Evolutionary conservation across 2,329 filamentous ascomycete species (phyloP).

Genomic region (Talaromyces islandicus): DNA sequence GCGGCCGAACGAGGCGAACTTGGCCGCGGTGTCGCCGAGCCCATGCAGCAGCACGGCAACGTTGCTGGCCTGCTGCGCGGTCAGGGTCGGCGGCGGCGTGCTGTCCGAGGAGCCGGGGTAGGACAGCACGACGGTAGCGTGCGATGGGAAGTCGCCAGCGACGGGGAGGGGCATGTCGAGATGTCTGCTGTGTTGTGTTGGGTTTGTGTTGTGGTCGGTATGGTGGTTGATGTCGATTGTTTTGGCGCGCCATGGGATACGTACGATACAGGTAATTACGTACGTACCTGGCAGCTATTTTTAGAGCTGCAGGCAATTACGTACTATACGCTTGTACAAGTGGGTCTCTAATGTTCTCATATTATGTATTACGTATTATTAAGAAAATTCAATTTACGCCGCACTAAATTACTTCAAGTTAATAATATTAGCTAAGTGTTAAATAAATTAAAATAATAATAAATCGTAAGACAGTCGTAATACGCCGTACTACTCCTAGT

Average conservation of each 20-base stretch:
- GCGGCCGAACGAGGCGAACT: conserved; percentile 64
- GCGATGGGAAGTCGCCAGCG: conserved; percentile 42
- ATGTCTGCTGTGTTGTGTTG: not conserved
- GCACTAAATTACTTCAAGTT: not conserved
- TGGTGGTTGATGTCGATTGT: not conserved
- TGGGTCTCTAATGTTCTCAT: too few relatives aligned
- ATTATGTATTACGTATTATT: too few relatives aligned
- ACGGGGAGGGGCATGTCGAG: conserved; percentile 34
- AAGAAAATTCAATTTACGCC: too few relatives aligned
- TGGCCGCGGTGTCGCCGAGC: conserved; percentile 66
- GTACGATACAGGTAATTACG: too few relatives aligned
- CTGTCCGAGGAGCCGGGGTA: conserved; percentile 34
- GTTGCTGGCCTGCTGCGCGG: conserved; percentile 56
- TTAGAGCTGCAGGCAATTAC: not conserved
- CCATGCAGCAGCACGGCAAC: conserved; percentile 79
- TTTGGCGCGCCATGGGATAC: not conserved
- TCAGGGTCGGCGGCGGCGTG: conserved; percentile 31
- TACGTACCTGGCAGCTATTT: not conserved
- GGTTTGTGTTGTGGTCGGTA: not conserved
- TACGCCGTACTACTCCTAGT: too few relatives aligned
- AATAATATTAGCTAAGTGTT: not conserved
- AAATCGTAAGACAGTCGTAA: not conserved
- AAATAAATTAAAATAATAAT: too few relatives aligned
- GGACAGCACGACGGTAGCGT: conserved; percentile 35
- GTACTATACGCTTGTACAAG: not conserved